Conservation (phyloP, 129 eudicot species). For the Helianthus tuberosus region DNA sequence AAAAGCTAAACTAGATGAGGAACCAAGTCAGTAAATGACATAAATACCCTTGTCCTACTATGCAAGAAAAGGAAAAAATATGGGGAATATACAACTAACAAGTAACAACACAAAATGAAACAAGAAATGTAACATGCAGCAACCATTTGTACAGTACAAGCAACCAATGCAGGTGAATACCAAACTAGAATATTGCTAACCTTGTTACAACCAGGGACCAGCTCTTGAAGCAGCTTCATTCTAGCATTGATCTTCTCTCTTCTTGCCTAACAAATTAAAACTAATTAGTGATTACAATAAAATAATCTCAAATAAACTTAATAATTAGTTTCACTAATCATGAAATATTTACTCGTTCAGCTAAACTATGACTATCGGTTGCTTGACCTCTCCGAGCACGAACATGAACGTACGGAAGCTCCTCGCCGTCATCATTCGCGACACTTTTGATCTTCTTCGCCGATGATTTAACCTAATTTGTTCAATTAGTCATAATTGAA, state of each 20-base stretch:
- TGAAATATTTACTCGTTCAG: slow-evolving; percentile 77
- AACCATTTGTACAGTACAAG: slow-evolving; percentile 31
- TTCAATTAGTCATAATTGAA: slow-evolving; percentile 19
- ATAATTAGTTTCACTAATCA: slow-evolving; percentile 21
- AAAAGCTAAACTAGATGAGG: neutral
- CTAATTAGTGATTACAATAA: neutral
- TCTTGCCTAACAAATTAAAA: slow-evolving; percentile 62
- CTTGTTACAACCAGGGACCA: slow-evolving; percentile 99
- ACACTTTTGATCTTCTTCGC: slow-evolving; percentile 67
- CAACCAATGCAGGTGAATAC: slow-evolving; percentile 16
- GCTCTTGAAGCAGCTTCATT: slow-evolving; percentile 95
- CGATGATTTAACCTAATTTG: slow-evolving; percentile 59
- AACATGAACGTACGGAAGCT: slow-evolving; percentile 96
- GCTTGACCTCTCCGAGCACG: slow-evolving; percentile 99
- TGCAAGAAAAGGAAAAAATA: slow-evolving; percentile 12
- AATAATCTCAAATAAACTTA: slow-evolving; percentile 24
- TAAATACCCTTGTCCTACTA: slow-evolving; percentile 18
- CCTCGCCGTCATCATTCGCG: slow-evolving; percentile 60
- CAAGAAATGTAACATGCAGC: slow-evolving; percentile 23
- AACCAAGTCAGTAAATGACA: neutral
- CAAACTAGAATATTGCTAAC: slow-evolving; percentile 38
- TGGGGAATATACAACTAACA: neutral
- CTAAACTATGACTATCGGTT: slow-evolving; percentile 98
- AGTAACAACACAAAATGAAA: neutral
- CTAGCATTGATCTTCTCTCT: slow-evolving; percentile 99